These are phyloP conservation scores for Aureobasidium sp. DNA, from an alignment of 2,329 filamentous ascomycete genomes.

Conservation along the genomic window DNA sequence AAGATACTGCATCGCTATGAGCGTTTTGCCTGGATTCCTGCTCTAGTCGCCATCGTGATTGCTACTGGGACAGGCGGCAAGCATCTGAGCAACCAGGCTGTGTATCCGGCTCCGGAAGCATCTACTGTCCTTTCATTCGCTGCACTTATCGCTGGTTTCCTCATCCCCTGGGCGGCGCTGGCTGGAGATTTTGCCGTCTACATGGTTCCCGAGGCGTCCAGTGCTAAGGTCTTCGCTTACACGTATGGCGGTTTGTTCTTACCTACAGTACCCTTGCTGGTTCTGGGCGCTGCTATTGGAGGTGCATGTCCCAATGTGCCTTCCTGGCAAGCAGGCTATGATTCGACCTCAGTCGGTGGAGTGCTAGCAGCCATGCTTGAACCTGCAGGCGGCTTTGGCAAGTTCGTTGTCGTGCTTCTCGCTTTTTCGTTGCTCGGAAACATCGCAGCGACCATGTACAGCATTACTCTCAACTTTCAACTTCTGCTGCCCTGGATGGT, in stretches of 20 bases:
- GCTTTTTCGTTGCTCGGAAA: slow-evolving; percentile 35
- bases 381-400: slow-evolving; percentile 34
- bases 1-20: slow-evolving; percentile 35
- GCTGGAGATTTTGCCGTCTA: slow-evolving; percentile 37
- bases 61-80: slow-evolving; percentile 33
- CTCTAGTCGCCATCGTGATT: slow-evolving; percentile 32
- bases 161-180: slow-evolving; percentile 48
- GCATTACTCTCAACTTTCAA: slow-evolving; percentile 34
- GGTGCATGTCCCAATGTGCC: slow-evolving; percentile 25
- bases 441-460: slow-evolving; percentile 38
- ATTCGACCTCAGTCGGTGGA: slow-evolving; percentile 29
- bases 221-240: slow-evolving; percentile 29
- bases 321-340: slow-evolving; percentile 27
- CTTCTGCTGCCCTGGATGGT: slow-evolving; percentile 26
- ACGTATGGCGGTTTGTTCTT: slow-evolving; percentile 29
- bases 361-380: slow-evolving; percentile 32
- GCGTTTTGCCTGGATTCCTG: slow-evolving; percentile 33
- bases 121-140: slow-evolving; percentile 38
- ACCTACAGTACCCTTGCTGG: slow-evolving; percentile 27
- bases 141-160: slow-evolving; percentile 50
- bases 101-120: slow-evolving; percentile 35
- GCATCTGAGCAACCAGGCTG: slow-evolving; percentile 36
- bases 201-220: slow-evolving; percentile 29
- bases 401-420: slow-evolving; percentile 35
- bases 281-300: slow-evolving; percentile 35